Percentiles rank a stretch among this genome's conserved stretches.
Conservation (phyloP, 2,329 filamentous ascomycete genomes). For the Cryphonectria parasitica region DNA sequence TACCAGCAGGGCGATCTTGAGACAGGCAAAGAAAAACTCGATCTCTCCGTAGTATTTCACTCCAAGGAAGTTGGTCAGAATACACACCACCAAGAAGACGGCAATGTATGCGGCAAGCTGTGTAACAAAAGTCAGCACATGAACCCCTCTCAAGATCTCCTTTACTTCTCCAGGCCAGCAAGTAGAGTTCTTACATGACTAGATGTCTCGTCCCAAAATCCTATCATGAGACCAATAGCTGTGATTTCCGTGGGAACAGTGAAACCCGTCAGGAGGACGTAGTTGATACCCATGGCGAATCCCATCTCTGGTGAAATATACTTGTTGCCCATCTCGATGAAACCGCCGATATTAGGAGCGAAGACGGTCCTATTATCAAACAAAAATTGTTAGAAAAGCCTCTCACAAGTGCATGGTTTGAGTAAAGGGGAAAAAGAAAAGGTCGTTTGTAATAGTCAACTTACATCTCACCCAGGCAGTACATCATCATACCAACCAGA, state of each 20-base stretch:
- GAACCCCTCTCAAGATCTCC: no score
- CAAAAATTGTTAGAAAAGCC: no score
- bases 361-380: conserved; percentile 31
- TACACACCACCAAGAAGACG: conserved; percentile 30
- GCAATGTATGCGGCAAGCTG: conserved; percentile 29
- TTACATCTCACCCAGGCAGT: conserved; percentile 61
- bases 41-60: conserved; percentile 28
- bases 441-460: no score
- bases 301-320: conserved; percentile 33
- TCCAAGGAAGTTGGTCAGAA: conserved; percentile 30
- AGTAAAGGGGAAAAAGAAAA: no score
- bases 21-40: conserved; percentile 26
- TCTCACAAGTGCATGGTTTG: no score
- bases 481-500: conserved; percentile 63
- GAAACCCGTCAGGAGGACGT: conserved; percentile 32
- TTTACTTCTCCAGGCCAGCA: no score
- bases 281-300: conserved; percentile 34
- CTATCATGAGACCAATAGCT: conserved; percentile 32
- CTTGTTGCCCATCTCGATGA: conserved; percentile 35
- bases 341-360: conserved; percentile 33
- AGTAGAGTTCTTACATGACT: conserved; percentile 15
- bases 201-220: conserved; percentile 31
- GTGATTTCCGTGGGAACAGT: conserved; percentile 33
- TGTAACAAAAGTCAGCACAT: neutral
- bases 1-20: conserved; percentile 25